phyloP scores from a whole-genome alignment of 176 grass and related monocot genomes.

The Cenchrus fungigraminus region DNA sequence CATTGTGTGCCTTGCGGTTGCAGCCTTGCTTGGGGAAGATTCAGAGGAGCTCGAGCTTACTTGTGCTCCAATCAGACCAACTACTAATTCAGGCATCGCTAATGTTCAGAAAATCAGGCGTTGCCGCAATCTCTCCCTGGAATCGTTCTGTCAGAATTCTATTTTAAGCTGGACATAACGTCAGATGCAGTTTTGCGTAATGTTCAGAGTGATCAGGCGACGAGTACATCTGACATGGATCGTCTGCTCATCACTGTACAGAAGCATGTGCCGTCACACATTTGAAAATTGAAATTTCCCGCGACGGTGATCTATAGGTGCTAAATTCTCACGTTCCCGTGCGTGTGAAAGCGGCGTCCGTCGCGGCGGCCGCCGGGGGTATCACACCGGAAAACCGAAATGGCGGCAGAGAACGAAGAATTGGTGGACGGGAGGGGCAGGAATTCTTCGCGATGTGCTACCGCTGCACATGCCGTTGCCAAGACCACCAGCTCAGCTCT shows the following conservation, averaged over 20 bases:
- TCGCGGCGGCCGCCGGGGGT: neutral
- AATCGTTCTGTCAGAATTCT: neutral
- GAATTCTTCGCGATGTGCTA: neutral
- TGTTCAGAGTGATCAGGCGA: neutral
- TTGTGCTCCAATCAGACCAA: conserved; percentile 31
- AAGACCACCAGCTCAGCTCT: neutral
- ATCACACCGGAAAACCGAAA: neutral
- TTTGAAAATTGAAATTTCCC: neutral
- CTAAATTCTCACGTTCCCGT: neutral
- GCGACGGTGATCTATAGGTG: neutral
- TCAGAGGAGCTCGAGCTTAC: conserved; percentile 18
- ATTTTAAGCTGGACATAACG: too few species aligned
- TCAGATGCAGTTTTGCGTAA: neutral
- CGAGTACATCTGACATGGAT: neutral
- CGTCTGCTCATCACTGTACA: neutral
- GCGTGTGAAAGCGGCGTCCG: conserved; percentile 33
- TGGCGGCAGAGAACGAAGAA: too few species aligned
- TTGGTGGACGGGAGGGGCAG: neutral
- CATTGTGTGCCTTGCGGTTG: neutral
- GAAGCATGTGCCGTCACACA: conserved; percentile 28
- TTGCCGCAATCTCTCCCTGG: neutral
- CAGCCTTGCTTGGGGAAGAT: neutral
- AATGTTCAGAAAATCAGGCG: too few species aligned
- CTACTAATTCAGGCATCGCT: conserved; percentile 14
- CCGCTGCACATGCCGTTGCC: conserved; percentile 8